Conservation (phyloP, 345 rosid species). For the Iberis pinnata region DNA sequence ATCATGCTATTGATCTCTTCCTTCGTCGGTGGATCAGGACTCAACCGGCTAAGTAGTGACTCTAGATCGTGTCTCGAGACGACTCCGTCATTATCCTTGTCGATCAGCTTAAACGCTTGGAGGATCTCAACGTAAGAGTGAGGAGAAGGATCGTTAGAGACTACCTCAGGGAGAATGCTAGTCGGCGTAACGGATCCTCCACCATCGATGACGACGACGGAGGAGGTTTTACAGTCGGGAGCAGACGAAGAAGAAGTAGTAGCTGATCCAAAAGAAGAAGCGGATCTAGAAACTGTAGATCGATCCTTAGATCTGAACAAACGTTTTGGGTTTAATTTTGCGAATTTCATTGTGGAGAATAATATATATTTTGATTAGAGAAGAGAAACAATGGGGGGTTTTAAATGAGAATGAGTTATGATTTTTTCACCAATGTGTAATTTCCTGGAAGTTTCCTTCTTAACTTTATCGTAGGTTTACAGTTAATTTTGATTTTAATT, state of each 20-base stretch:
- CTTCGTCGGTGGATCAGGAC: conserved; percentile 37
- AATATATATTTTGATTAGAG: background rate
- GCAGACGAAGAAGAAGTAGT: conserved; percentile 37
- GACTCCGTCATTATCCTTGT: conserved; percentile 51
- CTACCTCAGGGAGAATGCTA: conserved; percentile 51
- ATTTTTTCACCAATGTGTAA: conserved; percentile 33
- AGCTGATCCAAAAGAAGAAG: conserved; percentile 40
- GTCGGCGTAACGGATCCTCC: conserved; percentile 47
- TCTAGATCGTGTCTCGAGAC: conserved; percentile 53
- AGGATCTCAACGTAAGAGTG: conserved; percentile 34
- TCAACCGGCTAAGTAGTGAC: conserved; percentile 49
- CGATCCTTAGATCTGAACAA: conserved; percentile 43
- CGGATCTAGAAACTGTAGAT: conserved; percentile 42
- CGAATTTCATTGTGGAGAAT: conserved; percentile 35
- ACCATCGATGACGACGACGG: conserved; percentile 5
- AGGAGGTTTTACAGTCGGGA: no score
- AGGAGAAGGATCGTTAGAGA: conserved; percentile 31
- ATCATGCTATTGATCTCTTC: conserved; percentile 63
- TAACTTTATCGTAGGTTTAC: no score
- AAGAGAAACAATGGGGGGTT: conserved; percentile 25
- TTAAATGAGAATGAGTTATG: conserved; percentile 35
- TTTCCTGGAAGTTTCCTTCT: conserved; percentile 71
- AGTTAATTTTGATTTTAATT: no score
- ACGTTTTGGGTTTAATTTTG: conserved; percentile 51
- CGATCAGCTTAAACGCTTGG: conserved; percentile 48